Conservation (phyloP, 306 rosid genomes). For the Prunus armeniaca region DNA sequence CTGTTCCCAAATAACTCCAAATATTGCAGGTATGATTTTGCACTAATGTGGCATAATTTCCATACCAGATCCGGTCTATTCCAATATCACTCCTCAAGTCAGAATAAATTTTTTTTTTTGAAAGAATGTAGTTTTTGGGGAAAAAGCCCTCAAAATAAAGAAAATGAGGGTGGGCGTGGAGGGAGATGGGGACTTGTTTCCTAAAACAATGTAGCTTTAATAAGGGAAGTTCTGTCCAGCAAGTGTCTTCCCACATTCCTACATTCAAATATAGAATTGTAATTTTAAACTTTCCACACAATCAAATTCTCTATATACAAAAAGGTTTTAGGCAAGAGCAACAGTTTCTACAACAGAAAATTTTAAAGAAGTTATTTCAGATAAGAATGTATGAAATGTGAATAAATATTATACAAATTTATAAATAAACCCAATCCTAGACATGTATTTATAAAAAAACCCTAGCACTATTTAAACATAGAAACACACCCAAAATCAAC, state of each 20-base stretch:
- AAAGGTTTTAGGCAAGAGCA: background rate
- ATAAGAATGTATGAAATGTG: background rate
- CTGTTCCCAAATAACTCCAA: background rate
- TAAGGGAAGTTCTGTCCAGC: background rate
- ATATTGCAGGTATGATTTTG: background rate
- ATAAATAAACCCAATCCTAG: too few species aligned
- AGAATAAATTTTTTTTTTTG: too few species aligned
- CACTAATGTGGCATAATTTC: background rate
- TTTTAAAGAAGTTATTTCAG: background rate
- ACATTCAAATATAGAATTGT: background rate
- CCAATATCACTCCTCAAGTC: background rate
- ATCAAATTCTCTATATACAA: background rate
- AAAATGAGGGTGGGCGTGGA: too few species aligned
- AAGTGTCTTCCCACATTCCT: background rate
- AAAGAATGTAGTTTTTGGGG: too few species aligned
- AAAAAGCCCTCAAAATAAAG: too few species aligned
- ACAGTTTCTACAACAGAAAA: background rate
- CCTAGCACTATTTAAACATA: too few species aligned
- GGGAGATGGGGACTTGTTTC: too few species aligned
- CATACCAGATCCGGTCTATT: background rate
- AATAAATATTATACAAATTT: background rate
- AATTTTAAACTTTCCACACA: background rate
- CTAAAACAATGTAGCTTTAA: too few species aligned
- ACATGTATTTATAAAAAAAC: too few species aligned
- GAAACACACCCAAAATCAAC: too few species aligned